Base-by-base conservation (phyloP, 192 early-diverging fungal genomes). In the Podila horticola region DNA sequence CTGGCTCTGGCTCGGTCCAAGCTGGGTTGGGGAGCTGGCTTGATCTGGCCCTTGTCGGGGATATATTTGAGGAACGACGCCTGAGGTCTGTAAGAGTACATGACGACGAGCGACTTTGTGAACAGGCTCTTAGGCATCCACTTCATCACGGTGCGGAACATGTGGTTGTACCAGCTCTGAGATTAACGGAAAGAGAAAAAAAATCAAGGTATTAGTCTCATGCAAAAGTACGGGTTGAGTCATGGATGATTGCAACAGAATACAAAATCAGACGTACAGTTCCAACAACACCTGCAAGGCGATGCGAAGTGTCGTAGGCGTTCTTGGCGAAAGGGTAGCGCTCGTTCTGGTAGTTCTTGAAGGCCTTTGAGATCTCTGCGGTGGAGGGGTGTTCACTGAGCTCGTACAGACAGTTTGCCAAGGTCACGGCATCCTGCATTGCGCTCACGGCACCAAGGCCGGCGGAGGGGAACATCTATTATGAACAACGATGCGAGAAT, bases 71-170 rank as follows among this genome's bases (percentile, higher is more conserved):
- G 59, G 60, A 71, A 71, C 10, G 69, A 71, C 9, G 48, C 69
- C 45, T 71, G 69, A 22, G 69, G 69, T 38, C 69, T 58, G 22
- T 71, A 71, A 4, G 69, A 61, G 69, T 71, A 62, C 69, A 71
- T 71, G 45, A 71, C 69, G 5, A 15, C n/a, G 0, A 71, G 31
- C 7, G 69, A 71, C 30, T 34, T 71, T 2, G 38, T 62, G 31
- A 71, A 71, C 9, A 71, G 22, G 49, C 59, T 62, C 48, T 71
- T 71, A 28, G 69, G 69, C 26, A 71, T 20, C 19, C 31, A 61
- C 30, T 62, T 71, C 60, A 71, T 62, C 7, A 71, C 10, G 3
- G 29, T 36, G 17, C 69, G 69, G 24, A 71, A 51, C 26, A 62
- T 4, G 26, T 51, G 11, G 48, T 52, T 71, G 49, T 71, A 62